phyloP scores from a whole-genome alignment of 1,284 basidiomycete species.

The Singerocomus inundabilis region DNA sequence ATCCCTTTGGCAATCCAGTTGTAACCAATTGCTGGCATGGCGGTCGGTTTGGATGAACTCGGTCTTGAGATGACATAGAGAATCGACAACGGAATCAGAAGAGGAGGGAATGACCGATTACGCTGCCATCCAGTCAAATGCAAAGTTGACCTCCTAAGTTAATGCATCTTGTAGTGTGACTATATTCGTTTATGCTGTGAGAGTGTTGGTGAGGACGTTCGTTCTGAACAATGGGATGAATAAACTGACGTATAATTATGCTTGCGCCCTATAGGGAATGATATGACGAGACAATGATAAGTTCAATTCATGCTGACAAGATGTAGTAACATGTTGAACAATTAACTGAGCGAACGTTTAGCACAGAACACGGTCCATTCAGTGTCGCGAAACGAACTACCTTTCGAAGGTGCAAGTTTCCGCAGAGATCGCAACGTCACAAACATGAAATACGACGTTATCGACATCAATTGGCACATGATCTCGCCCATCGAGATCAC shows the following conservation, averaged over 20 bases:
- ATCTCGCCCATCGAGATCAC: conserved; percentile 19
- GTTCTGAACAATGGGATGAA: neutral
- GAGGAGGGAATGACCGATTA: neutral
- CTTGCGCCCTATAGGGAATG: no score
- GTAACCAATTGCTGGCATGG: neutral
- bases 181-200: conserved; percentile 15
- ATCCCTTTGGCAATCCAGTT: neutral
- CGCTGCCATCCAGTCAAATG: neutral
- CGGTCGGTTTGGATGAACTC: neutral
- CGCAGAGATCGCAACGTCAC: conserved; percentile 5
- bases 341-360: conserved; percentile 10
- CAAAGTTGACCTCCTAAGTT: neutral
- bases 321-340: neutral
- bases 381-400: conserved; percentile 11
- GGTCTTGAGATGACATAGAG: neutral
- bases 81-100: neutral
- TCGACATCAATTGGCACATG: conserved; percentile 15
- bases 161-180: neutral
- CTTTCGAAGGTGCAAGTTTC: conserved; percentile 7
- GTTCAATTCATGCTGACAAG: conserved; percentile 5
- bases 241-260: conserved; percentile 7
- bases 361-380: neutral
- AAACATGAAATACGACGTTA: conserved; percentile 19
- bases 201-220: neutral
- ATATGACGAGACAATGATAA: neutral